Conservation (phyloP, 192 early-diverging fungal genomes). For the Podila horticola region DNA sequence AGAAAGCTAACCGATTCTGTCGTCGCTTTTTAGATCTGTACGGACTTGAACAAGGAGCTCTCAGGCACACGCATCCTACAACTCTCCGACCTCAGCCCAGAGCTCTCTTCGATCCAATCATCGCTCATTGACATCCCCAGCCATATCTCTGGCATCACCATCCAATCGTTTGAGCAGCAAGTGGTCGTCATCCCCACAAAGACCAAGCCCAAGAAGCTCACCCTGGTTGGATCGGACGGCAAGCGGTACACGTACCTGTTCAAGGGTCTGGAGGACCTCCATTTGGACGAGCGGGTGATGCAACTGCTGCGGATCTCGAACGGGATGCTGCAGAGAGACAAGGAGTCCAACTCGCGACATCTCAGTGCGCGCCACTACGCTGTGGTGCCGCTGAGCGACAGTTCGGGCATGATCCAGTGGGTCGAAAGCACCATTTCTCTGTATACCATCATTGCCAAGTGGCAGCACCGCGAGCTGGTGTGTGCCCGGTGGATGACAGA, state of each 20-base stretch:
- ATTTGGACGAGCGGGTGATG: slow-evolving; percentile 93
- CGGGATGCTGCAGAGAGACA: slow-evolving; percentile 66
- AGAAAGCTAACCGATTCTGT: not conserved
- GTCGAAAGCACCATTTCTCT: slow-evolving; percentile 83
- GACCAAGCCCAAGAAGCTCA: slow-evolving; percentile 91
- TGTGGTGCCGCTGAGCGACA: slow-evolving; percentile 90
- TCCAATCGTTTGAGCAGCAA: slow-evolving; percentile 62
- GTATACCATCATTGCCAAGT: slow-evolving; percentile 80
- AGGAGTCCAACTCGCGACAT: slow-evolving; percentile 38
- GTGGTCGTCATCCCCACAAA: slow-evolving; percentile 81
- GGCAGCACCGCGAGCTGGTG: slow-evolving; percentile 78
- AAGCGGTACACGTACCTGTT: slow-evolving; percentile 77
- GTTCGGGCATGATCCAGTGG: slow-evolving; percentile 96
- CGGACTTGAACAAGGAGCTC: slow-evolving; percentile 65
- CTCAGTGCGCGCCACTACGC: slow-evolving; percentile 61
- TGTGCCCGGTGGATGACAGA: slow-evolving; percentile 51
- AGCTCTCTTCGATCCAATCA: slow-evolving; percentile 55
- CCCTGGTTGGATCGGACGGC: slow-evolving; percentile 68
- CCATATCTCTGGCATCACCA: slow-evolving; percentile 43
- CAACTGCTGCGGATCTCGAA: slow-evolving; percentile 78
- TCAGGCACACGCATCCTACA: slow-evolving; percentile 65
- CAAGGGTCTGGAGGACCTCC: slow-evolving; percentile 94
- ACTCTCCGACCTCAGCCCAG: slow-evolving; percentile 68
- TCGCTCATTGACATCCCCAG: slow-evolving; percentile 65
- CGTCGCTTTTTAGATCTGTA: slow-evolving; percentile 56